Evolutionary conservation across 106 monocot species (phyloP), one percentile per base, ranked within the genome.

Genomic region (Alisma plantagoaquatica): DNA sequence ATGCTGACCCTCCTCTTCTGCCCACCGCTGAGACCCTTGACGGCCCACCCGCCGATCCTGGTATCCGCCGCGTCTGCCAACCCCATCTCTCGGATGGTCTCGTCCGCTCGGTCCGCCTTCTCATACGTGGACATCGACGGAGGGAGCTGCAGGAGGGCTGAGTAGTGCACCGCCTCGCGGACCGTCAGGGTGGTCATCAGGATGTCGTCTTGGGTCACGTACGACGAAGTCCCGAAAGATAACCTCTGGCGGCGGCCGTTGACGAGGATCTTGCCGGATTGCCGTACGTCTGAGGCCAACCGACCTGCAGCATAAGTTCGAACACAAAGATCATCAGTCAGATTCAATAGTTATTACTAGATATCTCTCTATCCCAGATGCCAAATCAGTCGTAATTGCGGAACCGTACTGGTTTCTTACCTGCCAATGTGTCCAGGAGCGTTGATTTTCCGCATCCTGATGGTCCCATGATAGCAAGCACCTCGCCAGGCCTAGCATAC

Each of bases 61-160:
- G n/a, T n/a, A n/a, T n/a, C n/a, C n/a, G n/a, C n/a, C n/a, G n/a
- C n/a, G n/a, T n/a, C 72, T 3, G 41, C 31, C 17, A 84, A 32
- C 0, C 84, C 84, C 84, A 84, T 84, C 51, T 84, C 84, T 18
- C 23, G n/a, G 19, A 84, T 75, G 19, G 71, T 72, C 32, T 17
- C 44, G 48, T 78, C 79, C 11, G 75, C 84, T 32, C 75, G 46
- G 48, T 31, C 43, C 33, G 31, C 68, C 63, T 84, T 84, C 44
- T 72, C 68, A 2, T 60, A 23, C 25, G 16, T 25, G 0, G 72
- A 27, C 79, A 84, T 79, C 1, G 64, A 65, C 7, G 60, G 57
- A 0, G 79, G 84, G 0, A 84, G 75, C 33, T 75, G 75, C 20
- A 84, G 79, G 51, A 72, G 61, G 0, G 79, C 78, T 1, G 79